These are phyloP conservation scores for Xylariaceae sp. DNA, from an alignment of 2,329 filamentous ascomycete genomes.

Conservation along the genomic window DNA sequence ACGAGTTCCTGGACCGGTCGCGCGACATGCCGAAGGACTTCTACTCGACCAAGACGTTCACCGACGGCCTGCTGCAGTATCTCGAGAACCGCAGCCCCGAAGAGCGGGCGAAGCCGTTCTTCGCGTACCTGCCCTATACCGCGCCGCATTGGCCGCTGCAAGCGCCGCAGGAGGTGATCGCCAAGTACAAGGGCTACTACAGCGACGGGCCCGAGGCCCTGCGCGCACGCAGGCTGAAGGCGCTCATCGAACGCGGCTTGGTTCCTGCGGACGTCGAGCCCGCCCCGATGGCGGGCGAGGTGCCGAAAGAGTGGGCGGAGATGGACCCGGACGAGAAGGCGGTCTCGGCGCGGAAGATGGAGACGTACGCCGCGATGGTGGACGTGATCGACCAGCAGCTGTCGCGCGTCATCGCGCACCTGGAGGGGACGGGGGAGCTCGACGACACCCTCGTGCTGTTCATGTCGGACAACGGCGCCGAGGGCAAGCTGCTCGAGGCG, in stretches of 20 bases:
- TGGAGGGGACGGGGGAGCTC: conserved; percentile 55
- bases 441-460: conserved; percentile 39
- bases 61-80: conserved; percentile 19
- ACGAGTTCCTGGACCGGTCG: conserved; percentile 21
- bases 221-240: conserved; percentile 39
- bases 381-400: conserved; percentile 57
- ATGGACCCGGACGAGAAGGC: conserved; percentile 24
- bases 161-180: conserved; percentile 53
- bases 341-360: conserved; percentile 37
- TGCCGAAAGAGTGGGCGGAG: conserved; percentile 26
- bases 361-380: conserved; percentile 61
- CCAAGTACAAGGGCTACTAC: conserved; percentile 61
- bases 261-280: conserved; percentile 27
- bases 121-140: conserved; percentile 62
- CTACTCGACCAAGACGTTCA: conserved; percentile 24
- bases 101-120: conserved; percentile 50
- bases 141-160: conserved; percentile 66
- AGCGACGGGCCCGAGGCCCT: conserved; percentile 62
- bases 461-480: conserved; percentile 53
- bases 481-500: conserved; percentile 30
- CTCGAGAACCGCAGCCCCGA: conserved; percentile 26
- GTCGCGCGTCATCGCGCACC: conserved; percentile 54
- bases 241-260: conserved; percentile 42
- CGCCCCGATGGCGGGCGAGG: conserved; percentile 24
- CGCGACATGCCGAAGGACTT: conserved; percentile 23